Evolutionary conservation across 345 rosid species (phyloP), one percentile per base, ranked within the genome.

Genomic region (Salix exigua): DNA sequence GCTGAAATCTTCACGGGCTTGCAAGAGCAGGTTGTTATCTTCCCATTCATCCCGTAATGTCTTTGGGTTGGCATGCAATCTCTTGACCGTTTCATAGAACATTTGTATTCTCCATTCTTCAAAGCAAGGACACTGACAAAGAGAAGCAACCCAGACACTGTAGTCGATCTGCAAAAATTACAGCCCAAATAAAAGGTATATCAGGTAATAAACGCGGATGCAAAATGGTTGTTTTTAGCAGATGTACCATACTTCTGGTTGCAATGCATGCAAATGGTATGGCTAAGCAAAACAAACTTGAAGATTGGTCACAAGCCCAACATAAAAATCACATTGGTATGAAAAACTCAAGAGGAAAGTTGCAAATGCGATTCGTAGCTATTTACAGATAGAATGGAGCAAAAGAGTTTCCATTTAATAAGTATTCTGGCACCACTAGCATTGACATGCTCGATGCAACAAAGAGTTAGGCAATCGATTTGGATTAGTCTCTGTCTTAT

Each of bases 1-100:
- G 5, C 68, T 5, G 65, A 90, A 86, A 73, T 91, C 97, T 72
- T 86, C 77, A 28, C 80, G 74, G 28, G 94, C 91, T 83, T 83
- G 85, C 38, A 68, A 67, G 55, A 88, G 68, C 82, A 84, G 77
- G 77, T 88, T 76, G 66, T 89, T 76, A 75, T 87, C 96, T 9
- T 85, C 90, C 91, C 89, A 88, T 71, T 83, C 83, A 50, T 92
- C 94, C 1, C 96, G 84, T 58, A 84, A 86, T 19, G 84, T 83
- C 69, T 83, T 89, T 13, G 89, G 88, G 13, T 79, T 66, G n/a
- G 7, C 26, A 0, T 0, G 67, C 75, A 0, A 71, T 42, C 26
- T 78, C 70, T 77, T 53, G 21, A 67, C 67, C 17, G 78, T 23
- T 31, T 66, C 66, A 25, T 7, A 1, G 75, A 76, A 88, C 89